These are phyloP conservation scores for Scheffersomyces ergatensis DNA, from an alignment of 805 yeast genomes.

Conservation along the genomic window DNA sequence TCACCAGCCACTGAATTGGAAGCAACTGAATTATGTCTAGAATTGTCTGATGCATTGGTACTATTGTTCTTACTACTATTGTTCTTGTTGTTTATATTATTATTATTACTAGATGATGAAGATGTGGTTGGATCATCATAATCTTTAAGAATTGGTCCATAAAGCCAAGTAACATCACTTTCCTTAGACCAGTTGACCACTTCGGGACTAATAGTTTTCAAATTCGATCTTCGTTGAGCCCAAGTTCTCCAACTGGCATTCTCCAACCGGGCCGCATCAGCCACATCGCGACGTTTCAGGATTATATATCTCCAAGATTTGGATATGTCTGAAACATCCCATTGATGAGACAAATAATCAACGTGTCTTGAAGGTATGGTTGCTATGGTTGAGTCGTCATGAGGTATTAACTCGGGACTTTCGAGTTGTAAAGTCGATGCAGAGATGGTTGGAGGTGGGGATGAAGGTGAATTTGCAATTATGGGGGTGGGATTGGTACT, in stretches of 20 bases:
- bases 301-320: conserved; percentile 95
- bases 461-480: background rate
- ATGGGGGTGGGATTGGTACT: background rate
- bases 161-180: conserved; percentile 95
- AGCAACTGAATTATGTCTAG: conserved; percentile 22
- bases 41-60: conserved; percentile 1
- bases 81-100: conserved; percentile 13
- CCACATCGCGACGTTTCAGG: conserved; percentile 75
- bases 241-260: conserved; percentile 91
- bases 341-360: conserved; percentile 90
- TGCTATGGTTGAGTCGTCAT: conserved; percentile 79
- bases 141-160: conserved; percentile 77
- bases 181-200: conserved; percentile 95
- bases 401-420: conserved; percentile 42
- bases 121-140: conserved; percentile 16
- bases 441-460: conserved; percentile 3
- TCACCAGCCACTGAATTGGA: conserved; percentile 45
- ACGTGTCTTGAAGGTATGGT: conserved; percentile 88
- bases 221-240: conserved; percentile 73
- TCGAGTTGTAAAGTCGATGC: conserved; percentile 4
- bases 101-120: background rate
- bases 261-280: conserved; percentile 46
- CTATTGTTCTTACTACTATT: conserved; percentile 9
- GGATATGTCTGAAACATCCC: conserved; percentile 93
- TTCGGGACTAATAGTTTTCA: conserved; percentile 84